Evolutionary conservation across 208 protist genomes (phyloP), one percentile per base, ranked within the genome.

Genomic region (Endotrypanum monterogeii): DNA sequence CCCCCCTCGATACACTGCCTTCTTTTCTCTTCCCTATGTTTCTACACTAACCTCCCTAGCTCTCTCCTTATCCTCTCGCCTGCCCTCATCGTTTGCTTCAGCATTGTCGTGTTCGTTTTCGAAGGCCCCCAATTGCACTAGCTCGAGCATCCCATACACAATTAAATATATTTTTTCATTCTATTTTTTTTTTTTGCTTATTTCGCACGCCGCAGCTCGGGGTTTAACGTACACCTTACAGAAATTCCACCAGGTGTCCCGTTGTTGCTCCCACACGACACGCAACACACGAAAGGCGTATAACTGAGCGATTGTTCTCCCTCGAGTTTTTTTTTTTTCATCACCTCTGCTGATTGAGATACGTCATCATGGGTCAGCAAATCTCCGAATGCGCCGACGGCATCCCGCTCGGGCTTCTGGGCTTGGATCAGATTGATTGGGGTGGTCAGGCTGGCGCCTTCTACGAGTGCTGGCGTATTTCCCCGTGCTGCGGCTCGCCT

Each of bases 401-500:
- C 56, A n/a, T 76, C 50, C 79, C 83, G 0, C 81, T 93, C 23
- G 86, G 89, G 25, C 67, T 92, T 58, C 71, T 57, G 54, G 91
- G 91, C 11, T 39, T 94, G 9, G 87, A 92, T 32, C 89, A 94
- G 83, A 86, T 88, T 48, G 57, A 74, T 39, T 96, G 89, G 91
- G 67, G 78, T 32, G 86, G 89, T 46, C 23, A 87, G 67, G 91
- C 86, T 25, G 87, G 91, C 14, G 78, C 77, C 65, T 83, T 90
- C 72, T 94, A 89, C 85, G 88, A 96, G 72, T 83, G 74, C 67
- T 96, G 91, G 91, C 83, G 86, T 72, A 35, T 85, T 14, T 55
- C 83, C 18, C 89, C 91, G 55, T 96, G 85, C 80, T 92, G 91
- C 74, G 89, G 91, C 30, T 73, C 73, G 28, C 90, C 90, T 6